phyloP scores from a whole-genome alignment of 371 early-diverging fungal species.

The Chytridiales sp. region DNA sequence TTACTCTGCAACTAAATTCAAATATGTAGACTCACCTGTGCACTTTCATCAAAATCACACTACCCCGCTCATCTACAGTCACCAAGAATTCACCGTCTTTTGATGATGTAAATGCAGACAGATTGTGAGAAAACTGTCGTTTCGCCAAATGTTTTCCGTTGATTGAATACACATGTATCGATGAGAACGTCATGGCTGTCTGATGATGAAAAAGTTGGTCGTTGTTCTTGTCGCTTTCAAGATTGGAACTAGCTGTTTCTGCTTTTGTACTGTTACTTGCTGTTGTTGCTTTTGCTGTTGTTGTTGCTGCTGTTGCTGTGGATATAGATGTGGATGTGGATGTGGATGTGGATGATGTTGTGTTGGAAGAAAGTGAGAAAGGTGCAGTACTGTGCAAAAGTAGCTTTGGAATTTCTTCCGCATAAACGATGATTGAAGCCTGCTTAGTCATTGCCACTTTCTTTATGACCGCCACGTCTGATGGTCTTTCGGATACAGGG shows the following conservation, averaged over 20 bases:
- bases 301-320: background rate
- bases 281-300: constrained; percentile 5
- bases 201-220: too few relatives aligned
- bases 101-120: constrained; percentile 24
- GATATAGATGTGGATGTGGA: background rate
- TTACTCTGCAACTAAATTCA: constrained; percentile 2
- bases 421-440: constrained; percentile 38
- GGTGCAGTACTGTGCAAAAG: too few relatives aligned
- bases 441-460: constrained; percentile 37
- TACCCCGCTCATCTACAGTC: constrained; percentile 31
- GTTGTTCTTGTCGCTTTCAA: too few relatives aligned
- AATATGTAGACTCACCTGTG: constrained; percentile 14
- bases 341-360: too few relatives aligned
- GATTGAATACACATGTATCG: constrained; percentile 35
- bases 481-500: constrained; percentile 29
- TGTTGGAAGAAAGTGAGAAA: too few relatives aligned
- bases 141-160: constrained; percentile 30
- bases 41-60: constrained; percentile 27
- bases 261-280: too few relatives aligned
- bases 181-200: constrained; percentile 21
- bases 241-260: too few relatives aligned
- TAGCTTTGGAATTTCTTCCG: too few relatives aligned
- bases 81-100: constrained; percentile 29
- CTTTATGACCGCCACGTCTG: constrained; percentile 27
- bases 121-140: constrained; percentile 26